Evolutionary conservation across 345 rosid species (phyloP).

Genomic region (Arabis alpina): DNA sequence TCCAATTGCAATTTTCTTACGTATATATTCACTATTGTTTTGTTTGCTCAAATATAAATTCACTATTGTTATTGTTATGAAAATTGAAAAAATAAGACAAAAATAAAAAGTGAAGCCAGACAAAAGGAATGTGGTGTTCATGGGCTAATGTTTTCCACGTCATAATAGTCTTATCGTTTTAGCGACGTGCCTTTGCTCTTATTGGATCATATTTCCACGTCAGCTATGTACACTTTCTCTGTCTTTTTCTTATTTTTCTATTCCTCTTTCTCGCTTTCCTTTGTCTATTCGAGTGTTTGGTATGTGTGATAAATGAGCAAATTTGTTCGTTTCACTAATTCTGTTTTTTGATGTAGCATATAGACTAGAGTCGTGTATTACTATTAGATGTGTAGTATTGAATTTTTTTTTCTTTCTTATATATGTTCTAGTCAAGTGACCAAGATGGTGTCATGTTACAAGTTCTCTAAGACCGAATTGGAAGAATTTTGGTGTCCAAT

Average conservation of each 20-base stretch:
- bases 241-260: background rate
- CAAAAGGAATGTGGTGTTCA: constrained; percentile 32
- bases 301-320: too few relatives aligned
- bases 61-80: too few relatives aligned
- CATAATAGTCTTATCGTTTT: constrained; percentile 27
- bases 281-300: background rate
- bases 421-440: too few relatives aligned
- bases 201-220: constrained; percentile 27
- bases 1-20: constrained; percentile 31
- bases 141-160: constrained; percentile 39
- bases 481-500: constrained; percentile 30
- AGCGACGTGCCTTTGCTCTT: constrained; percentile 17
- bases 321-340: too few relatives aligned
- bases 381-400: too few relatives aligned
- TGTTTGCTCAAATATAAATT: constrained; percentile 22
- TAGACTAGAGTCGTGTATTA: too few relatives aligned
- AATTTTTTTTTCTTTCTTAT: background rate
- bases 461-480: constrained; percentile 20
- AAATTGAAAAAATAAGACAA: background rate
- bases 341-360: too few relatives aligned
- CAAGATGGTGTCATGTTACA: constrained; percentile 5
- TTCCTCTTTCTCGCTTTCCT: constrained; percentile 22
- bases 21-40: background rate
- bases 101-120: constrained; percentile 19
- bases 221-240: background rate